Percentiles rank a stretch among this genome's conserved stretches.
Evolutionary conservation across 2,329 filamentous ascomycete species (phyloP).

Genomic region (Xylariaceae sp.): DNA sequence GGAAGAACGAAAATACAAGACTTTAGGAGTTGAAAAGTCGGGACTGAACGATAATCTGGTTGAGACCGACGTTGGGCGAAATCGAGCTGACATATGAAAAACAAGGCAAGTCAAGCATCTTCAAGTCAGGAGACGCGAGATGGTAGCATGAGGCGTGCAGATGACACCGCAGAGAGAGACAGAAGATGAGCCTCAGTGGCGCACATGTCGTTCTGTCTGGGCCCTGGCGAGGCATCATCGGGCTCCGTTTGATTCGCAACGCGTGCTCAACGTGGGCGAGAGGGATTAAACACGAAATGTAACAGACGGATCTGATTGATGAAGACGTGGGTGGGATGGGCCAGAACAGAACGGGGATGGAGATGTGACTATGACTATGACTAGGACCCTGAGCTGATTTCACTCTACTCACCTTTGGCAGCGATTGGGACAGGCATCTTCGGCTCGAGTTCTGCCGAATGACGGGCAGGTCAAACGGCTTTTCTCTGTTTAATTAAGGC

Average conservation of each 20-base stretch:
- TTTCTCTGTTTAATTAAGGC: neutral
- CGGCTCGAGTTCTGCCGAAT: slow-evolving; percentile 4
- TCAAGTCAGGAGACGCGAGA: neutral
- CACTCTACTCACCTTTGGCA: slow-evolving; percentile 35
- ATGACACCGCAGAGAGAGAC: slow-evolving; percentile 5
- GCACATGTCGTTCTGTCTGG: neutral
- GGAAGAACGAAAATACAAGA: neutral
- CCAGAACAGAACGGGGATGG: neutral
- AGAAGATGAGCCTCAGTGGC: neutral
- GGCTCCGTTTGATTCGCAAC: slow-evolving; percentile 26
- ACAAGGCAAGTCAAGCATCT: neutral
- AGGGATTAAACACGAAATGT: neutral
- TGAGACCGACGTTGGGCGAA: neutral
- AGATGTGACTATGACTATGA: too few relatives aligned
- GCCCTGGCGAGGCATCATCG: slow-evolving; percentile 23
- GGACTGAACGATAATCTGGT: too few relatives aligned
- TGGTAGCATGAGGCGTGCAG: neutral
- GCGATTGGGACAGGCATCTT: slow-evolving; percentile 36
- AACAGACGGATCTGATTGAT: neutral
- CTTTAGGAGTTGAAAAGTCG: neutral
- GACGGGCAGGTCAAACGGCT: neutral
- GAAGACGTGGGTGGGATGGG: slow-evolving; percentile 4
- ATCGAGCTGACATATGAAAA: neutral
- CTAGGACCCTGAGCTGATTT: too few relatives aligned
- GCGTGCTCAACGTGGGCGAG: slow-evolving; percentile 21